Evolutionary conservation across 257 asterid genomes (phyloP), one percentile per base, ranked within the genome.

Genomic region (Apocynum venetum): DNA sequence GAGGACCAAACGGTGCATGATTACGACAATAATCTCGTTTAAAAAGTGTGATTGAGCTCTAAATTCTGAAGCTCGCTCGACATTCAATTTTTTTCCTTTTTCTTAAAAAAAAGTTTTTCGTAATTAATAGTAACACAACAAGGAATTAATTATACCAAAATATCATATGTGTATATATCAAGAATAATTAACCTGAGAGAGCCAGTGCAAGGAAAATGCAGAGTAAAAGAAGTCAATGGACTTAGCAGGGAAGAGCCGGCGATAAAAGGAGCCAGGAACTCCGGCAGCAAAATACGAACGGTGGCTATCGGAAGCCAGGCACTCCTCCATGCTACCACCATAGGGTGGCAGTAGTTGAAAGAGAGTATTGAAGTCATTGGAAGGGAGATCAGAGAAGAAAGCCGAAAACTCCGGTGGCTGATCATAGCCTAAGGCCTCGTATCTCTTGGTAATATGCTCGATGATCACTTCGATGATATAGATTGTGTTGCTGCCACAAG

Each of bases 191-290:
- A 94, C 99, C 97, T 92, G 98, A 81, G 99, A 96, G n/a, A 96
- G 96, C 99, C 99, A 96, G 86, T 96, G 99, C 88, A 96, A 74
- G 35, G 98, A 93, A 75, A 93, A 93, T 0, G 99, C 98, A 0
- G 98, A 96, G 70, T 96, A 93, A 76, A 93, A 91, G 65, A 93
- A 87, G 25, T 96, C 97, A 41, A 96, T 81, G 2, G 93, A 89
- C 65, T 77, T 91, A 1, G 94, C 84, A 63, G 97, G 97, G 48
- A 93, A 96, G 2, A 96, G 91, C 57, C 99, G 89, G 63, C 97
- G 92, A 84, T 93, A 91, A 49, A 96, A 96, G 1, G 97, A 85
- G 1, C 99, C 98, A 0, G 99, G 99, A 25, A 96, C 98, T 38
- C 97, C 99, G 74, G 97, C 97, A 31, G 91, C 98, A 41, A 94